Conservation (phyloP, 73 alveolate species). For the Paramecium sonneborni region DNA sequence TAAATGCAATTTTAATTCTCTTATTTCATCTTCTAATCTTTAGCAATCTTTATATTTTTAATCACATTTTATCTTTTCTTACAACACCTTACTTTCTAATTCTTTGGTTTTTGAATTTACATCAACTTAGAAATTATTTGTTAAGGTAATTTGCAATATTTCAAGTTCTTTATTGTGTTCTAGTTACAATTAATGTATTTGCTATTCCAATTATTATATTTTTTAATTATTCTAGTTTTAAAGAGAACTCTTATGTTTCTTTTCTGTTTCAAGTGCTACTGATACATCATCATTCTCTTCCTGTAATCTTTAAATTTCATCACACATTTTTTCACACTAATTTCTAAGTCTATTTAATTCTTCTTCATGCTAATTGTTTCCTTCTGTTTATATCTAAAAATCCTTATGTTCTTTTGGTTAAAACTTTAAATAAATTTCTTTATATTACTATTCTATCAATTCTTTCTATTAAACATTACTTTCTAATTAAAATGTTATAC, state of each 20-base stretch:
- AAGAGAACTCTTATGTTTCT: not conserved
- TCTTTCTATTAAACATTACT: constrained; percentile 28
- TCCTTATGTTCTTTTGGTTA: not conserved
- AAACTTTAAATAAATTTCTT: not conserved
- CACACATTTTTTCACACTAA: not conserved
- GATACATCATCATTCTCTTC: not conserved
- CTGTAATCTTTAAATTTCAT: not conserved
- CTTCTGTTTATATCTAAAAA: not conserved
- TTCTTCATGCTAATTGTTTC: not conserved
- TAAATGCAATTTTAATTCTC: not conserved
- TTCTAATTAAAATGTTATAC: not conserved
- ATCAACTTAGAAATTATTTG: not conserved
- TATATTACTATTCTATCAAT: not conserved
- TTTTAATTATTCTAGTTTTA: not conserved
- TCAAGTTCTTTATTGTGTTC: not conserved
- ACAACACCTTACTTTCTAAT: not conserved
- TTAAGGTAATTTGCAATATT: not conserved
- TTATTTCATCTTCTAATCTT: not conserved
- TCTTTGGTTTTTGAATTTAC: not conserved
- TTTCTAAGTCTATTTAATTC: not conserved
- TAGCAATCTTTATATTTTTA: not conserved
- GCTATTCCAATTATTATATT: no score
- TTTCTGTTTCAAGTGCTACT: not conserved
- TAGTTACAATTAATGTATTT: not conserved
- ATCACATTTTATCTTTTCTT: not conserved